Evolutionary conservation across 257 asterid species (phyloP), one percentile per base, ranked within the genome.

Genomic region (Striga asiatica): DNA sequence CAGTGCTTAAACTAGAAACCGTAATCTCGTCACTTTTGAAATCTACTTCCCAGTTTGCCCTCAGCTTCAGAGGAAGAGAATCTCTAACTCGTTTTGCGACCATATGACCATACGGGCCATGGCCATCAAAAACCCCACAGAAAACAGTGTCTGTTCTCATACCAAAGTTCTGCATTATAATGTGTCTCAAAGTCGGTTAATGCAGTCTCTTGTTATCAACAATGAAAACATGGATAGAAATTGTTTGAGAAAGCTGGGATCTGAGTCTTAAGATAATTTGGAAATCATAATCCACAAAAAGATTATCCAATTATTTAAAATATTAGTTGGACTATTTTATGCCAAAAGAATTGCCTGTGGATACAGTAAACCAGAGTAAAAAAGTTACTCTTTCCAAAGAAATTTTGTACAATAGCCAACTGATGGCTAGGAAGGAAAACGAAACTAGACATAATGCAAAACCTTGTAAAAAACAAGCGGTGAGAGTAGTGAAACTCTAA

Each of bases 121-220:
- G 95, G 20, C 92, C 95, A 69, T 82, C 95, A 69, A 88, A 88
- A 58, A 88, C 94, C 20, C 97, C 95, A 69, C 94, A 88, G 65
- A 84, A 80, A 20, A 85, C 73, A 0, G 89, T 82, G 76, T 85
- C 97, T 10, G 71, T 72, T 75, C 97, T 89, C 49, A 93, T 82
- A 56, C 84, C 92, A 64, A 89, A 89, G 67, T 89, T 89, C 97
- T 89, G 89, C 50, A 72, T 23, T 64, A 22, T 45, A 43, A 61
- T 51, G 50, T 12, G 14, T 39, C 67, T 59, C 23, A 24, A 62
- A 48, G 55, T 74, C 47, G 67, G 58, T 6, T 13, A 55, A 62
- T 24, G 22, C 49, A 70, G 38, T 63, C 52, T 32, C 45, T 45
- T 34, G 21, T 34, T 49, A 35, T 58, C 60, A 61, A 60, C 50